Evolutionary conservation across 208 protist species (phyloP), one percentile per base, ranked within the genome.

Genomic region (Trypanosoma caninum): DNA sequence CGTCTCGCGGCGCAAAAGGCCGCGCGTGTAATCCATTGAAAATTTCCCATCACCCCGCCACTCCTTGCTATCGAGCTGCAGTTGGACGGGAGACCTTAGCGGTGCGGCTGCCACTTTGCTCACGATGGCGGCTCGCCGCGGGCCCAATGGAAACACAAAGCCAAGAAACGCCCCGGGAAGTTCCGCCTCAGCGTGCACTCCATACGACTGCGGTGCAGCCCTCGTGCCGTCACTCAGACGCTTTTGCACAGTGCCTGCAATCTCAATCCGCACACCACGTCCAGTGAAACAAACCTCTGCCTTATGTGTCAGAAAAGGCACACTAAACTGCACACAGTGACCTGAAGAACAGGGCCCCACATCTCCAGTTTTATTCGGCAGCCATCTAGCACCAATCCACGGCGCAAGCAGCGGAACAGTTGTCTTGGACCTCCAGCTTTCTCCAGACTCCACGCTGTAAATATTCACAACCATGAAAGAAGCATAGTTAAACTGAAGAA

Each of bases 11-110:
- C 76, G 54, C 40, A 78, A 59, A 13, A 78, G 54, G 18, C 76
- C 76, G 11, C 76, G 59, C 10, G 76, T 82, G 67, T 82, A 82
- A 51, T 82, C 76, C 66, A 82, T 69, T 13, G 75, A 45, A 9
- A 81, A 18, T 28, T 41, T 52, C 7, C 53, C 68, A 1, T 34
- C 31, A 11, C 33, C 46, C 5, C 54, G 18, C 48, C 22, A 52
- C 46, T 66, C 33, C 2, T 54, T 20, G 18, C 53, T 30, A 31
- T 30, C 50, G 8, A 78, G 9, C 18, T 23, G 38, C 38, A 72
- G 11, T 2, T 11, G 6, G 20, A 60, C 16, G 18, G 61, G 63
- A 2, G 20, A 11, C 13, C 33, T 20, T 5, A 77, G 40, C 4
- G 59, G 52, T 14, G 60, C 76, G 7, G 71, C 76, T 4, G 76